Evolutionary conservation across 2,329 filamentous ascomycete species (phyloP).

Genomic region (Epichloe gansuensis): DNA sequence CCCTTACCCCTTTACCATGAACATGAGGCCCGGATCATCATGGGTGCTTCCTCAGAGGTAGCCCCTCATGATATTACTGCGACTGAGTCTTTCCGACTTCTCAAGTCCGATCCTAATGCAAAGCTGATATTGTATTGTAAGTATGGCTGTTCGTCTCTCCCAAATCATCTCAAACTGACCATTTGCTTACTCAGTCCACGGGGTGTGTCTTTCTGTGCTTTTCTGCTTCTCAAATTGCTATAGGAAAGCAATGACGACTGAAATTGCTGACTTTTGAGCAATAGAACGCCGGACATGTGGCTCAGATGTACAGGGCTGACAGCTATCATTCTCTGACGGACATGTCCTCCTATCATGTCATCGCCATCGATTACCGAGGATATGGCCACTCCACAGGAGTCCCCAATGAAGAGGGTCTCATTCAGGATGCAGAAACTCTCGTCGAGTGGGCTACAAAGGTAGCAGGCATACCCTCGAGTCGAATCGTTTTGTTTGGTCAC

Average conservation of each 20-base stretch:
- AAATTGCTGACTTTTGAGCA: conserved; percentile 16
- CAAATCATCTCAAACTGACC: not conserved
- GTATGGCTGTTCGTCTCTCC: conserved; percentile 13
- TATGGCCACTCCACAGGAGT: conserved; percentile 71
- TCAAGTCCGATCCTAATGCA: conserved; percentile 51
- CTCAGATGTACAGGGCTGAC: conserved; percentile 62
- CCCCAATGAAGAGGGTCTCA: conserved; percentile 70
- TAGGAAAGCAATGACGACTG: conserved; percentile 10
- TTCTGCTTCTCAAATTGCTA: not conserved
- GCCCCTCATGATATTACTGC: conserved; percentile 35
- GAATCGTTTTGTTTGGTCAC: conserved; percentile 74
- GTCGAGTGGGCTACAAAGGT: conserved; percentile 59
- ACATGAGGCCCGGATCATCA: conserved; percentile 51
- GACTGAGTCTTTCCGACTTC: conserved; percentile 46
- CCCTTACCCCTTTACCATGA: conserved; percentile 65
- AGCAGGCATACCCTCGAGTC: conserved; percentile 52
- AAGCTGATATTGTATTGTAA: conserved; percentile 53
- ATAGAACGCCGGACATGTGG: conserved; percentile 77
- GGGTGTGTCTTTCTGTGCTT: conserved; percentile 31
- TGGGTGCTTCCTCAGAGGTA: conserved; percentile 36
- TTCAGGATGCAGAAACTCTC: conserved; percentile 63
- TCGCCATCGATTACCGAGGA: conserved; percentile 86
- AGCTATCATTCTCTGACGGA: conserved; percentile 69
- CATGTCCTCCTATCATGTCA: conserved; percentile 62
- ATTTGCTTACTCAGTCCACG: conserved; percentile 38